Percentiles rank a stretch among this genome's conserved stretches.
Conservation (phyloP, 1,284 basidiomycete species). For the Microstroma glucosiphilum region DNA sequence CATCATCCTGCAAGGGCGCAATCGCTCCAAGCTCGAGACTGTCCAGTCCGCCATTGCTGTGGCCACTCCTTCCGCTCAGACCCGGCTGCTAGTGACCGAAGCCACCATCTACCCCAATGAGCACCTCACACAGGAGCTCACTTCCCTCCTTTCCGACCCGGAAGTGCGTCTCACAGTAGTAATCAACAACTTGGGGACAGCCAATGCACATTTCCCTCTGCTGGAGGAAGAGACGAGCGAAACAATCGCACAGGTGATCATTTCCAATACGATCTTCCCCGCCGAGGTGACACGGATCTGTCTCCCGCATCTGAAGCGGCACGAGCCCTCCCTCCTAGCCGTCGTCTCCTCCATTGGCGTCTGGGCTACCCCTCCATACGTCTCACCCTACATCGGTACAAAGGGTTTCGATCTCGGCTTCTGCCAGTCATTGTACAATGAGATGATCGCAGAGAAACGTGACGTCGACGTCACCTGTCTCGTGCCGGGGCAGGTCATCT, state of each 20-base stretch:
- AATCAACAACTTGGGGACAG: conserved; percentile 19
- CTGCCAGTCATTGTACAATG: conserved; percentile 17
- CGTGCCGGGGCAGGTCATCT: conserved; percentile 17
- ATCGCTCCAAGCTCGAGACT: conserved; percentile 14
- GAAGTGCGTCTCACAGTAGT: conserved; percentile 12
- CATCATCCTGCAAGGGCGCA: conserved; percentile 22
- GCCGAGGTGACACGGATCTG: conserved; percentile 15
- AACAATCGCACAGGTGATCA: conserved; percentile 11
- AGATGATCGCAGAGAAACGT: conserved; percentile 13
- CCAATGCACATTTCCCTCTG: conserved; percentile 7
- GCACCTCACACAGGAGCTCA: conserved; percentile 2
- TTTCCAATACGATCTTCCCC: conserved; percentile 18
- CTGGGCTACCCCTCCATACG: conserved; percentile 18
- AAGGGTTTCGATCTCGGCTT: conserved; percentile 18
- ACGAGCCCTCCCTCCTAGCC: conserved; percentile 17
- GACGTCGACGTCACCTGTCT: conserved; percentile 17
- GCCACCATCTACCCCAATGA: conserved; percentile 19
- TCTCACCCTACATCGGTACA: conserved; percentile 15
- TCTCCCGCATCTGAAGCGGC: conserved; percentile 13
- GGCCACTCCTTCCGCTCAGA: background rate
- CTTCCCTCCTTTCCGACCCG: conserved; percentile 1
- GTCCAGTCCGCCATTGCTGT: conserved; percentile 8
- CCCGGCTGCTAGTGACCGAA: conserved; percentile 12
- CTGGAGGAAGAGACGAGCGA: conserved; percentile 15
- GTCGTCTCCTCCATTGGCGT: conserved; percentile 18